Conservation (phyloP, 1,139 yeast genomes). For the Kodamaea fungicola region DNA sequence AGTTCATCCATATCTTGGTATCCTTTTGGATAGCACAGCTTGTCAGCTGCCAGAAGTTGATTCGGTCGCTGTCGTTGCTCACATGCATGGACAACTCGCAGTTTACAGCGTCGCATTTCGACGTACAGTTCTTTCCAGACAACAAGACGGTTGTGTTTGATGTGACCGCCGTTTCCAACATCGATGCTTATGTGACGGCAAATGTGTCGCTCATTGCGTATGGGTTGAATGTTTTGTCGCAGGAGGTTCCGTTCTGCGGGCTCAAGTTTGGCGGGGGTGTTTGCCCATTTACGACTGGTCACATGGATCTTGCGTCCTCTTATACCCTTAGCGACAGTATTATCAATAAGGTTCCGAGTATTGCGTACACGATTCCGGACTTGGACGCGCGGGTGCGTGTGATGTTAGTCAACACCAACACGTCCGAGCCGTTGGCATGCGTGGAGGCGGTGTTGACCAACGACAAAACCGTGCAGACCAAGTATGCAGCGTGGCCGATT, state of each 20-base stretch:
- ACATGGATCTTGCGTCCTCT: conserved; percentile 64
- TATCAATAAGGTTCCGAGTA: conserved; percentile 60
- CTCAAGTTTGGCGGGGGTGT: conserved; percentile 44
- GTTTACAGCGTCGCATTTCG: conserved; percentile 83
- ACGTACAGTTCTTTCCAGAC: conserved; percentile 67
- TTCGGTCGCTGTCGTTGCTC: conserved; percentile 69
- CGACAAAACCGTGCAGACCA: conserved; percentile 92
- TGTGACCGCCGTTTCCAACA: conserved; percentile 75
- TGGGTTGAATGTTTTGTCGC: conserved; percentile 67
- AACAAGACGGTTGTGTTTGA: conserved; percentile 63
- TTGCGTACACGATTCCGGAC: conserved; percentile 91
- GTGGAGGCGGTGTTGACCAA: conserved; percentile 84
- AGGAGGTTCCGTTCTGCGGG: conserved; percentile 61
- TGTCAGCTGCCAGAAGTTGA: conserved; percentile 8
- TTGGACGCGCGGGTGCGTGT: conserved; percentile 89
- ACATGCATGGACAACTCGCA: conserved; percentile 93
- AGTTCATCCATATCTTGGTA: no score
- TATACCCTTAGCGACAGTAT: conserved; percentile 43
- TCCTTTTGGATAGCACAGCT: conserved; percentile 1
- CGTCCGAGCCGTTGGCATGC: conserved; percentile 69
- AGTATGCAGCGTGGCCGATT: conserved; percentile 95
- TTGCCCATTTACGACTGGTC: conserved; percentile 88
- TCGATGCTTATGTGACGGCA: conserved; percentile 71
- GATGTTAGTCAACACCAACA: conserved; percentile 50
- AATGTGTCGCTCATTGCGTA: conserved; percentile 69